Base-by-base conservation (phyloP, 2,329 filamentous ascomycete species). In the Fusarium zealandicum region DNA sequence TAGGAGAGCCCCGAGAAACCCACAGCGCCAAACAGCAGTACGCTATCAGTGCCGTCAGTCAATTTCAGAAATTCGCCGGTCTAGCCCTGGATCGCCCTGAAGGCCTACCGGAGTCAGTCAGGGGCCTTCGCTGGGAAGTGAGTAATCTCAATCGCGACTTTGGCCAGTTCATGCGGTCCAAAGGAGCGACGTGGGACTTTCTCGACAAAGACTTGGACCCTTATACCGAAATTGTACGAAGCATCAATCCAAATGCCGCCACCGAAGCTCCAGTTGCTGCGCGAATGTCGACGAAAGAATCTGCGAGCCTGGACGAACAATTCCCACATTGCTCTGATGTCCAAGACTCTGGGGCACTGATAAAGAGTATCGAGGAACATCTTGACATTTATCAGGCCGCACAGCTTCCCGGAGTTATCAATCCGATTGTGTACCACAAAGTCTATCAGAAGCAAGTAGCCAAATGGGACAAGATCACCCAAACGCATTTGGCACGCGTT, bases 351-450 rank as follows among this genome's bases (percentile, higher is more conserved):
- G 36, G 17, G 0, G 38, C 28, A 1, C 47, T 68, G 5, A 36
- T 63, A 20, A 17, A 22, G 5, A 18, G 41, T 0, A 75, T 75
- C 13, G 51, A 57, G 3, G 33, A 41, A 1, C 61, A 72, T 20
- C 62, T 76, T 4, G 17, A 30, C 0, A 45, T 56, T 0, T 73
- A 70, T 27, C 65, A 70, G 25, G 68, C 66, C 2, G 69, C 61
- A 12, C 66, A 73, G 7, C 69, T 76, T 0, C 65, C 69, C 0
- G 72, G 72, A 0, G 55, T 75, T 7, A 35, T 71, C 11, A 73
- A 75, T 38, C 70, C 72, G 0, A 60, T 68, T 0, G 63, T 74
- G 1, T 65, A 73, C 14, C 62, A 58, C 2, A 58, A 58, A 0
- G 63, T 76, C 5, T 74, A 70, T 37, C 59, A 52, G 17, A 56